Evolutionary conservation across 768 basidiomycete species (phyloP), one percentile per base, ranked within the genome.

Genomic region (Hygrophorus pudorinus): DNA sequence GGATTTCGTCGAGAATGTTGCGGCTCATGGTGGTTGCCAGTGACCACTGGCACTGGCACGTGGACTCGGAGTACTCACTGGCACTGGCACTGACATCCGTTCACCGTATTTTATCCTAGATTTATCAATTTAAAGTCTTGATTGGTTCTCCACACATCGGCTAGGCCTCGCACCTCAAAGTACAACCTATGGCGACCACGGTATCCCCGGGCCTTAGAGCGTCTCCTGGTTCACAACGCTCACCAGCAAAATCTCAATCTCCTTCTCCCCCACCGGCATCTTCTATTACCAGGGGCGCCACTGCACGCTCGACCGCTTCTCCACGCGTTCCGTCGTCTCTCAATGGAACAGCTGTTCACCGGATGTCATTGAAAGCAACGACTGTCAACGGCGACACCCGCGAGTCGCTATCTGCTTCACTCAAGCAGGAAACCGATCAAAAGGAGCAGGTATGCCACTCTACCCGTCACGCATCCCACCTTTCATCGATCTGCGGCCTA

Each of bases 371-470:
- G 29, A 80, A 75, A 59, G 57, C 65, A 24, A 54, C 73, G 7
- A 60, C 29, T 17, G 21, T 33, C 13, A 66, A 14, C 39, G 21
- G 65, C 42, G 80, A 82, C 43, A 65, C 70, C 7, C 65, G 68
- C 38, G 81, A 84, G 42, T 61, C 69, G 20, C 67, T 86, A 28
- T 65, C 74, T 9, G 73, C 72, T 28, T 76, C 78, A 24, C 68
- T 88, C 48, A 84, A 79, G 60, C 72, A 78, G 40, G 87, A 89
- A 60, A 84, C 81, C 11, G 85, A 88, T 51, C 73, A 80, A 54
- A 89, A 85, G 62, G 87, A 90, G 59, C 76, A 82, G 68, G 87
- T 81, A 55, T 46, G 73, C 59, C 20, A 30, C 35, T 34, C 13
- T 51, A 28, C 48, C 48, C 24, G 46, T 31, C 39, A 40, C 41